Conservation (phyloP, 2,329 filamentous ascomycete genomes). For the Aureobasidium sp. region DNA sequence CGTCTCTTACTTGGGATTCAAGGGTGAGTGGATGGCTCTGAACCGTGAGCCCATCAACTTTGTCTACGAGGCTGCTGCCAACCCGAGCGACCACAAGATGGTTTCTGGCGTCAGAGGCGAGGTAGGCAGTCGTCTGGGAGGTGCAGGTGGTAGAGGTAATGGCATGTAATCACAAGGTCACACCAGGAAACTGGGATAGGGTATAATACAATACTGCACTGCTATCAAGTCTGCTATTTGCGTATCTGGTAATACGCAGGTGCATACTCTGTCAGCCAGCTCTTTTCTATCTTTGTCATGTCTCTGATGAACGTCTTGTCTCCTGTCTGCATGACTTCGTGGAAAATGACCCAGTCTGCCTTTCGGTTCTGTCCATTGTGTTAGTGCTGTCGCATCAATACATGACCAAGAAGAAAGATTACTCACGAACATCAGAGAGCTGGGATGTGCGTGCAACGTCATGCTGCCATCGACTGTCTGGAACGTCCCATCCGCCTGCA, state of each 20-base stretch:
- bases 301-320: conserved; percentile 86
- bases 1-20: conserved; percentile 80
- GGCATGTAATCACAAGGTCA: conserved; percentile 11
- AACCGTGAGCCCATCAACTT: conserved; percentile 77
- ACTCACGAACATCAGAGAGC: conserved; percentile 75
- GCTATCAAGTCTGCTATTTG: neutral
- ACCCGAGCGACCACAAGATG: conserved; percentile 72
- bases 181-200: neutral
- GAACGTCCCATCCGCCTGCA: conserved; percentile 90
- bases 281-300: conserved; percentile 85
- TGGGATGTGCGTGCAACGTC: conserved; percentile 79
- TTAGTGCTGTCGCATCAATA: neutral
- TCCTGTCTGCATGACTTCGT: conserved; percentile 83
- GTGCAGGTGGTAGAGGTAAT: conserved; percentile 17
- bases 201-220: neutral
- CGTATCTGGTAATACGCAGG: conserved; percentile 67
- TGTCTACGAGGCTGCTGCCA: conserved; percentile 87
- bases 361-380: conserved; percentile 58
- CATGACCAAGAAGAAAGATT: neutral
- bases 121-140: conserved; percentile 26
- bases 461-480: conserved; percentile 72
- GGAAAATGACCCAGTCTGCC: conserved; percentile 92
- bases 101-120: conserved; percentile 29
- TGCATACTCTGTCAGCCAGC: conserved; percentile 85
- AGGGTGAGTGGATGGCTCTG: conserved; percentile 84